Conservation (phyloP, 1,139 yeast genomes). For the Pichia sp. region DNA sequence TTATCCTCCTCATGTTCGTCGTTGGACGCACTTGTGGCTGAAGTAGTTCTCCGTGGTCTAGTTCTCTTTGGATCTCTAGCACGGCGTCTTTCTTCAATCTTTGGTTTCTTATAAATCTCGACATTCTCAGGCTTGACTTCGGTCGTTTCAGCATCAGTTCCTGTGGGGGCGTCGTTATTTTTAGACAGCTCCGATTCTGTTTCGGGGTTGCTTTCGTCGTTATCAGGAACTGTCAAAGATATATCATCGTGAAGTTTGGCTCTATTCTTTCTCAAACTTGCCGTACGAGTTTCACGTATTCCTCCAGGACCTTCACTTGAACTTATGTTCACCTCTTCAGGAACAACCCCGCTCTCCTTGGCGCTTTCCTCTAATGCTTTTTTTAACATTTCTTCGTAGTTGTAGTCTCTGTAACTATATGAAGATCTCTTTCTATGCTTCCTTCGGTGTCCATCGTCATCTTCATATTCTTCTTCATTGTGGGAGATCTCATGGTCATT, state of each 20-base stretch:
- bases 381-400: constrained; percentile 63
- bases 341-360: constrained; percentile 39
- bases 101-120: not conserved
- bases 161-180: not conserved
- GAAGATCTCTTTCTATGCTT: constrained; percentile 31
- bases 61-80: constrained; percentile 9
- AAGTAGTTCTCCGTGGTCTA: constrained; percentile 3
- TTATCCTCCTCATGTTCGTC: constrained; percentile 15
- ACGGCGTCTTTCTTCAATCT: constrained; percentile 8
- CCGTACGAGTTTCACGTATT: constrained; percentile 9
- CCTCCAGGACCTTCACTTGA: constrained; percentile 15
- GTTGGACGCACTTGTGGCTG: constrained; percentile 8
- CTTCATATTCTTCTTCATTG: constrained; percentile 7
- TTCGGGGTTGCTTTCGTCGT: not conserved
- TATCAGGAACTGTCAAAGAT: not conserved
- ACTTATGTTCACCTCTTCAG: constrained; percentile 30
- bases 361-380: constrained; percentile 71
- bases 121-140: not conserved
- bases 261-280: constrained; percentile 7
- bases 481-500: constrained; percentile 8
- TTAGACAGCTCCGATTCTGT: not conserved
- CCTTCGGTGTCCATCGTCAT: constrained; percentile 21
- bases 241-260: constrained; percentile 3
- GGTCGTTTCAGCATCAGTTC: not conserved
- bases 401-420: constrained; percentile 39